These are phyloP conservation scores for Quercus berberidifolia DNA, from an alignment of 306 rosid species.

Conservation along the genomic window DNA sequence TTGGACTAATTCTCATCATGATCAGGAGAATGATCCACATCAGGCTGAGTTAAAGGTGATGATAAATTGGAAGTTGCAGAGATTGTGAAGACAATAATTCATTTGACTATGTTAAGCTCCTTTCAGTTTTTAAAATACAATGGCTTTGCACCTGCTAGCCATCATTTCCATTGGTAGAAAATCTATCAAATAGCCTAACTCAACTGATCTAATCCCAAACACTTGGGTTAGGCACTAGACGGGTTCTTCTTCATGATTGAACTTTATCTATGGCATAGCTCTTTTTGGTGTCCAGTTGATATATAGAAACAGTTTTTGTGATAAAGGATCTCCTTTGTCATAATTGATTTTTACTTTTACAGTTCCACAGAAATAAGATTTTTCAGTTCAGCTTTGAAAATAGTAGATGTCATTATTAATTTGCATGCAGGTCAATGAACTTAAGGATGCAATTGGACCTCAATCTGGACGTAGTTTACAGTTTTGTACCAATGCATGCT, in stretches of 20 bases:
- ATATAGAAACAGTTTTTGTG: not conserved
- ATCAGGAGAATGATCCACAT: conserved; percentile 29
- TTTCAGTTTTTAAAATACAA: not conserved
- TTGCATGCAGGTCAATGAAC: conserved; percentile 55
- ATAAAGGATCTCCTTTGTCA: not conserved
- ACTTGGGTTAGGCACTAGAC: not conserved
- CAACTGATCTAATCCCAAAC: not conserved
- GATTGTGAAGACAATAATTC: not conserved
- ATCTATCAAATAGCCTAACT: too few species aligned
- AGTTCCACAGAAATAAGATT: not conserved
- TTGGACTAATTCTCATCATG: conserved; percentile 29
- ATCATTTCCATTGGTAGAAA: too few species aligned
- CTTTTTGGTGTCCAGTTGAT: not conserved
- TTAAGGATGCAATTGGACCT: conserved; percentile 61
- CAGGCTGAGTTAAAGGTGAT: conserved; percentile 32
- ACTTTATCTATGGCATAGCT: not conserved
- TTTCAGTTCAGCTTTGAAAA: not conserved
- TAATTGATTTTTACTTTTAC: not conserved
- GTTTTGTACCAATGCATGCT: conserved; percentile 73
- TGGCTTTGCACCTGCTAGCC: not conserved
- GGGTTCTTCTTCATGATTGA: not conserved
- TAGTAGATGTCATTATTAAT: not conserved
- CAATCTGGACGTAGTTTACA: conserved; percentile 55
- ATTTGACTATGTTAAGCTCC: not conserved
- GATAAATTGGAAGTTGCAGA: too few species aligned